Percentiles rank a stretch among this genome's conserved stretches.
Evolutionary conservation across 139 green algal genomes (phyloP).

Genomic region (Coelastrella sp.): DNA sequence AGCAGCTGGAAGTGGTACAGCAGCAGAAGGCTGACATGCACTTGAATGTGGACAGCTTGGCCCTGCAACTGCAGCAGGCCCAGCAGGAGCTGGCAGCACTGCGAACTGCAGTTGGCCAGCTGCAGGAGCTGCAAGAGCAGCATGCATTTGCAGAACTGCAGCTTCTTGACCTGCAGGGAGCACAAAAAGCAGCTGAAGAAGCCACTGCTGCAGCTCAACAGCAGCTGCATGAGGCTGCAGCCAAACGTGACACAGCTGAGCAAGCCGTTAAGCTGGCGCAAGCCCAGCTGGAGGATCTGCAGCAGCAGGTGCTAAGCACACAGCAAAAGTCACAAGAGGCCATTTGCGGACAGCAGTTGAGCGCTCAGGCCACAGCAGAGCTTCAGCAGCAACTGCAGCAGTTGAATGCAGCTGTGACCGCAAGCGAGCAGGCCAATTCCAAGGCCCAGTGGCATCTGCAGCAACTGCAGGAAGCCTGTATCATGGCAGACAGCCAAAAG

Average conservation of each 20-base stretch:
- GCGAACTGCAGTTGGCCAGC: neutral
- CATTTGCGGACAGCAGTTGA: too few relatives aligned
- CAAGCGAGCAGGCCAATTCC: neutral
- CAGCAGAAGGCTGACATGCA: slow-evolving; percentile 22
- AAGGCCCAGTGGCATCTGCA: slow-evolving; percentile 13
- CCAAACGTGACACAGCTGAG: neutral
- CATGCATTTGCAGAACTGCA: neutral
- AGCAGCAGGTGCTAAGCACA: slow-evolving; percentile 15
- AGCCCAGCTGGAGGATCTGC: neutral
- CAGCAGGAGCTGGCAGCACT: slow-evolving; percentile 1
- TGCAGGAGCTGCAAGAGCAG: slow-evolving; percentile 33
- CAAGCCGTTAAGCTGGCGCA: neutral
- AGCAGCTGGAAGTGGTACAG: slow-evolving; percentile 14
- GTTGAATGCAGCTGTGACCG: neutral
- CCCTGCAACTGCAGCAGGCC: slow-evolving; percentile 17
- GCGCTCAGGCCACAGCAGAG: neutral
- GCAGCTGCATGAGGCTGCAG: slow-evolving; percentile 37
- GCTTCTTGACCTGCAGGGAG: slow-evolving; percentile 22
- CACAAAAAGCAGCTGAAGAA: neutral
- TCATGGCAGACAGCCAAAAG: neutral
- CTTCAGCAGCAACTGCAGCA: slow-evolving; percentile 11
- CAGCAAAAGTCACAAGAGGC: too few relatives aligned
- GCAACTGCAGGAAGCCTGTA: slow-evolving; percentile 35
- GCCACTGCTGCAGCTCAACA: neutral
- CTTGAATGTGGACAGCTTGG: neutral